Percentiles rank a stretch among this genome's conserved stretches.
These are phyloP conservation scores for Rhynchospora pubera DNA, from an alignment of 176 grass and related monocot species.

Conservation along the genomic window DNA sequence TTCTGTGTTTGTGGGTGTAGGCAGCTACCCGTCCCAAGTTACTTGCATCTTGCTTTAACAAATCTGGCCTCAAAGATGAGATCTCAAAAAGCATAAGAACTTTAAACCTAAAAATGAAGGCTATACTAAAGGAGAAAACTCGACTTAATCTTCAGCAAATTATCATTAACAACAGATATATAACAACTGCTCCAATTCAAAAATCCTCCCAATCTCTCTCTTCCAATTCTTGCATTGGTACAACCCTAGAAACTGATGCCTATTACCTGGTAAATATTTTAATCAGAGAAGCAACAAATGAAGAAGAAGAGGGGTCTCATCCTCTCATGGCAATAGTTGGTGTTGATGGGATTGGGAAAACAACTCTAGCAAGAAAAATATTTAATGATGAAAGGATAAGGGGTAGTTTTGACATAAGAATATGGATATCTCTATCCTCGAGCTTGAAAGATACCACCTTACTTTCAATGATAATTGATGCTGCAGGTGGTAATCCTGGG, in stretches of 20 bases:
- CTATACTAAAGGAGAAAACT: conserved; percentile 31
- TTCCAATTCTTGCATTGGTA: conserved; percentile 12
- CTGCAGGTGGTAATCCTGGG: conserved; percentile 25
- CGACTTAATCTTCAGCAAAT: conserved; percentile 34
- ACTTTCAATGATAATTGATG: conserved; percentile 41
- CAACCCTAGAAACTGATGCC: conserved; percentile 30
- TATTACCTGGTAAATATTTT: conserved; percentile 16
- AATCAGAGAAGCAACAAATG: conserved; percentile 17
- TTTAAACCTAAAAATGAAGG: conserved; percentile 39
- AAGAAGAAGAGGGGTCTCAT: not conserved
- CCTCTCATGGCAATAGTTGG: conserved; percentile 39
- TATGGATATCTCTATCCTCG: conserved; percentile 37
- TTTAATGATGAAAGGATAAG: conserved; percentile 44
- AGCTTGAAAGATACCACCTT: conserved; percentile 33
- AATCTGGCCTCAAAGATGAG: not conserved
- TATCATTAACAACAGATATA: not conserved
- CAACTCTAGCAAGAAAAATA: conserved; percentile 43
- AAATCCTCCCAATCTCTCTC: not conserved
- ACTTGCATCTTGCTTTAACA: conserved; percentile 41
- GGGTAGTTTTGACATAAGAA: conserved; percentile 22
- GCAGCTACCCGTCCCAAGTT: conserved; percentile 20
- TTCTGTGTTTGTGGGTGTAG: not conserved
- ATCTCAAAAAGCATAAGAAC: conserved; percentile 27
- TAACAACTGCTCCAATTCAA: not conserved
- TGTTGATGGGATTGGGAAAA: conserved; percentile 53